Base-by-base conservation (phyloP, 495 filamentous ascomycete genomes). In the Aspergillus cristatus region DNA sequence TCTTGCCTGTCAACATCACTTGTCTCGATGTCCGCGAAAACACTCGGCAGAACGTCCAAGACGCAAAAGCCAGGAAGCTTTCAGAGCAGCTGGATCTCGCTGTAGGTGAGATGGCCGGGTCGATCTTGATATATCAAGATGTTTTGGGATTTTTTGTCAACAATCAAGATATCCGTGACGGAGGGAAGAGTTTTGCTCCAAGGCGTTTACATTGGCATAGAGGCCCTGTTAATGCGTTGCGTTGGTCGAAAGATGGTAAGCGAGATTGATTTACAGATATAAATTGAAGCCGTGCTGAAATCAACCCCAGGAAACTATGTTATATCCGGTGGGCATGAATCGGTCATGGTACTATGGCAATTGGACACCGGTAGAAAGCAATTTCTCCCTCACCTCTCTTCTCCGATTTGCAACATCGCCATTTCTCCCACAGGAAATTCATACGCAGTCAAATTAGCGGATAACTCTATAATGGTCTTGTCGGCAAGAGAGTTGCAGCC, bases 321-420 rank as follows among this genome's bases (percentile, higher is more conserved):
- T 22, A 80, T 98, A 22, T 97, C 91, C 28, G 91, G 91, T 41
- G 93, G 91, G 7, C 72, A 76, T 10, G 91, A 97, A 58, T 86
- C 86, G 1, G 87, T 91, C 3, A 63, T 99, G 34, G 84, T 96
- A 12, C 60, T 95, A n/a, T 99, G 89, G 88, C 91, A 99, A 55
- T 60, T 97, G 14, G 86, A 91, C 42, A 95, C 90, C 1, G 78
- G 77, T 20, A 76, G 77, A 42, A 76, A 75, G 46, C 80, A 90
- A 48, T 82, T 74, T 54, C 62, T 99, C 6, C 91, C 91, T 1
- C 88, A 99, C 69, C 71, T 99, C 26, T 81, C 82, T 6, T 81
- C 86, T 4, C 70, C 78, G 5, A 83, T 99, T 18, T 79, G 86
- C 53, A 84, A 80, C 50, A 73, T 97, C 30, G 77, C 84, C 12